Evolutionary conservation across 371 early-diverging fungal species (phyloP), one percentile per base, ranked within the genome.

Genomic region (Nematocida displodere): DNA sequence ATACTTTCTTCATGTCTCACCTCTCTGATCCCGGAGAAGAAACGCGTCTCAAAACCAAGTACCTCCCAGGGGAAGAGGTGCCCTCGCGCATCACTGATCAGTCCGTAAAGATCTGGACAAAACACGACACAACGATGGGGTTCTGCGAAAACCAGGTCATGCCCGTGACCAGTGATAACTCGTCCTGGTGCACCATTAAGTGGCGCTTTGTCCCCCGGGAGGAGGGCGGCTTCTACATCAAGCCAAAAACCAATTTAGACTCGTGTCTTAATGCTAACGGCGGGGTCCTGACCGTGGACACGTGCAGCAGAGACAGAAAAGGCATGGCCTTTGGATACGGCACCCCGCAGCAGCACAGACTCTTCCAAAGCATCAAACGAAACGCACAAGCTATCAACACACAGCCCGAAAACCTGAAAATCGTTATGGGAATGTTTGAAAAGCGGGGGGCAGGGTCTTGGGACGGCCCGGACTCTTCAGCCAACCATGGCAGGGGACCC

Each of bases 251-350:
- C 11, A 39, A 71, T 34, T 36, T 26, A 34, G 36, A 31, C 17
- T 5, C 61, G 20, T 71, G 75, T 29, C 26, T 71, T 28, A 13
- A 56, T 29, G 33, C 26, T 11, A 7, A 61, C 33, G 49, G 4
- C 22, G 34, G 29, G 2, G 8, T 5, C 4, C 20, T 71, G 15
- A 11, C 20, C 17, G 29, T 50, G 8, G 59, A 61, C 20, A 58
- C 7, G 26, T 71, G 75, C 36, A 7, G 29, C 8, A 29, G 13
- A 1, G 48, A 71, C 29, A 13, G 49, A 22, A 13, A 76, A 11
- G n/a, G 47, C 3, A 71, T 71, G 75, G 75, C 62, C 0, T 71
- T 71, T 71, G 15, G 48, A 37, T 71, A 71, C 37, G 75, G 75
- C 13, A 71, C 75, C 15, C 75, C 11, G 2, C 22, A 66, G 22